A percentile compares a stretch with the other conserved stretches of the same genome.
These are phyloP conservation scores for Melastoma malabathricum DNA, from an alignment of 345 rosid genomes.

Conservation along the genomic window DNA sequence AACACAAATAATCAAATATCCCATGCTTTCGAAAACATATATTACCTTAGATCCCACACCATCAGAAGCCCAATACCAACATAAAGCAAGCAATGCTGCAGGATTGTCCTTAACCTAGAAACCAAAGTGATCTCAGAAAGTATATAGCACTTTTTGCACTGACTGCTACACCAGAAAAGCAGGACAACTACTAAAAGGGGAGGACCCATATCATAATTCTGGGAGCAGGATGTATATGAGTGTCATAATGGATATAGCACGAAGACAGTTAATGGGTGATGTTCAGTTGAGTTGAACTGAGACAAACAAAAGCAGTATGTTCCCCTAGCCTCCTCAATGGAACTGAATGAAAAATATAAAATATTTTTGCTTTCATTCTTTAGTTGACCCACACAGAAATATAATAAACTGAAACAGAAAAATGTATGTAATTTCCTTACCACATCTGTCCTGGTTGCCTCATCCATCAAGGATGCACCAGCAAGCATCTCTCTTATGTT, in stretches of 20 bases:
- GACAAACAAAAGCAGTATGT: too few species aligned
- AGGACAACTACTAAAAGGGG: too few species aligned
- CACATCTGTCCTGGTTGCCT: conserved; percentile 49
- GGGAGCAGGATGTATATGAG: too few species aligned
- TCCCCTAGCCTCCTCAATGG: too few species aligned
- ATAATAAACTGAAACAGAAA: conserved; percentile 1
- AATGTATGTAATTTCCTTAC: conserved; percentile 16
- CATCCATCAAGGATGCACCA: conserved; percentile 93
- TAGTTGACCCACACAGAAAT: neutral
- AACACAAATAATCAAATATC: neutral
- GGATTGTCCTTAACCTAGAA: conserved; percentile 78
- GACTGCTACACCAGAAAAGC: too few species aligned
- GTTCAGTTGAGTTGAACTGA: too few species aligned
- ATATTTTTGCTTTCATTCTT: too few species aligned
- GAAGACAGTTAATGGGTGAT: too few species aligned
- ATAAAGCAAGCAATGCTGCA: conserved; percentile 84
- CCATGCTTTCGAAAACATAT: neutral
- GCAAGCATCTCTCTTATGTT: conserved; percentile 80
- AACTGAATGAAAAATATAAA: too few species aligned
- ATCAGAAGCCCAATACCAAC: conserved; percentile 93
- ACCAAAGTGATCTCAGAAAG: conserved; percentile 6
- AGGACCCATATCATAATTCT: too few species aligned
- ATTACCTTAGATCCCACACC: conserved; percentile 92
- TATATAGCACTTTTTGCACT: too few species aligned
- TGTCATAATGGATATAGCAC: neutral